Percentiles rank a stretch among this genome's conserved stretches.
phyloP scores from a whole-genome alignment of 2,329 filamentous ascomycete genomes.

The Ophiostoma sp. region DNA sequence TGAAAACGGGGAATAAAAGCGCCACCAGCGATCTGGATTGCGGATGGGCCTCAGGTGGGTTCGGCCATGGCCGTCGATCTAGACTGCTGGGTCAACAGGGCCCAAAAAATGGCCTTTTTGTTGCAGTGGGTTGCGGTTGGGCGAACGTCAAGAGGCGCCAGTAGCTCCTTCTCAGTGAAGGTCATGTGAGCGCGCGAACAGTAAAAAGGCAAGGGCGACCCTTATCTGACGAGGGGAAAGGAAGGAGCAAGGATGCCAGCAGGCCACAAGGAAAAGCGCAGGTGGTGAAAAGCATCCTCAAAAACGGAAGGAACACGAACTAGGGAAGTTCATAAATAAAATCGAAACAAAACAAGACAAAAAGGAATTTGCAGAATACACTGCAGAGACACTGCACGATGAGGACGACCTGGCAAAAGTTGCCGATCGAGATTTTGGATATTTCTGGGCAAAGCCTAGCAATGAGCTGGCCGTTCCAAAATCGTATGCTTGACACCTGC shows the following conservation, averaged over 20 bases:
- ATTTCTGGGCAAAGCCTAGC: neutral
- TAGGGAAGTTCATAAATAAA: neutral
- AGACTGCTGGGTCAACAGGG: neutral
- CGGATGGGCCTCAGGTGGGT: neutral
- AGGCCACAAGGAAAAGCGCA: neutral
- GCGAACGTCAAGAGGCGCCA: neutral
- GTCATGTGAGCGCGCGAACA: neutral
- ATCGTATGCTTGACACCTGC: neutral
- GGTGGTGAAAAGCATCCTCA: neutral
- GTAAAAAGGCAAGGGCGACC: neutral
- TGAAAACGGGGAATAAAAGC: neutral
- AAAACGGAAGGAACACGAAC: neutral
- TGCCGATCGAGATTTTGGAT: neutral
- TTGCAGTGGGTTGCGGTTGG: neutral
- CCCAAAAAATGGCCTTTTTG: neutral
- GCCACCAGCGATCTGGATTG: slow-evolving; percentile 10
- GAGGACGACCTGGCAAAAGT: neutral
- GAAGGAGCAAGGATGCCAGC: neutral
- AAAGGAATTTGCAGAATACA: neutral
- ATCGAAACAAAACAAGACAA: neutral
- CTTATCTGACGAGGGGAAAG: neutral
- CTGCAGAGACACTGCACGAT: neutral
- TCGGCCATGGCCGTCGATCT: slow-evolving; percentile 13
- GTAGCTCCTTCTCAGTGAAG: neutral
- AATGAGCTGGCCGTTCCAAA: neutral